Percentiles rank a stretch among this genome's conserved stretches.
Evolutionary conservation across 257 asterid genomes (phyloP).

Genomic region (Hygrophila difformis): DNA sequence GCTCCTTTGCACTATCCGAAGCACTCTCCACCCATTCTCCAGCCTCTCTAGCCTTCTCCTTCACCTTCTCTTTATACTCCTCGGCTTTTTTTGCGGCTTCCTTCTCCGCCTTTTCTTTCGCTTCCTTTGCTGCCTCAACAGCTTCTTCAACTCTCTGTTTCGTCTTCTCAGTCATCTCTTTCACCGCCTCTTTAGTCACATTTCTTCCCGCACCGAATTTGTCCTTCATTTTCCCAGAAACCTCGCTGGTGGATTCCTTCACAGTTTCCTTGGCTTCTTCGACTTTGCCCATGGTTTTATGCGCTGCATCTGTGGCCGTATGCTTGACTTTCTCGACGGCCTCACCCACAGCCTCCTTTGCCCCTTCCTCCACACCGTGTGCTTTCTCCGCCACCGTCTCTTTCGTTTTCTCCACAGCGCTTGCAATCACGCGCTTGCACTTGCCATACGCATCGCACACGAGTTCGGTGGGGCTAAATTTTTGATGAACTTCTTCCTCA

Average conservation of each 20-base stretch:
- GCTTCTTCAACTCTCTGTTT: constrained; percentile 7
- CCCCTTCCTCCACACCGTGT: constrained; percentile 14
- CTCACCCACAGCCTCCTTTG: constrained; percentile 9
- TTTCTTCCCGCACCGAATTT: too few species aligned
- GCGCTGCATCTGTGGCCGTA: constrained; percentile 10
- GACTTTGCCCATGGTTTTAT: constrained; percentile 19
- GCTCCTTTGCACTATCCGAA: constrained; percentile 13
- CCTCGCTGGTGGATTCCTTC: constrained; percentile 11
- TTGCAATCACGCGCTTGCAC: constrained; percentile 32
- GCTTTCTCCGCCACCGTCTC: constrained; percentile 17
- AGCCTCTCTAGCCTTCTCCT: constrained; percentile 12
- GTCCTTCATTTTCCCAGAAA: constrained; percentile 1
- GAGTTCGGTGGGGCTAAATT: constrained; percentile 33
- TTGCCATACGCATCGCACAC: constrained; percentile 49
- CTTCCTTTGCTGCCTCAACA: constrained; percentile 15
- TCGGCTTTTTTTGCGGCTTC: constrained; percentile 14
- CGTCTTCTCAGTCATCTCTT: constrained; percentile 4
- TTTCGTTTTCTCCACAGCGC: constrained; percentile 31
- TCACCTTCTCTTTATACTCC: constrained; percentile 10
- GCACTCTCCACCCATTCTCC: constrained; percentile 16
- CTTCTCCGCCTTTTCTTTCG: constrained; percentile 8
- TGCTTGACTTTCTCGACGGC: constrained; percentile 20
- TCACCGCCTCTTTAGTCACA: background rate
- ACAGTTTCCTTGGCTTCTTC: constrained; percentile 25
- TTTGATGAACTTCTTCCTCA: constrained; percentile 13